A percentile compares a stretch with the other conserved stretches of the same genome.
Evolutionary conservation across 129 eudicot genomes (phyloP).

Genomic region (Calendula officinalis): DNA sequence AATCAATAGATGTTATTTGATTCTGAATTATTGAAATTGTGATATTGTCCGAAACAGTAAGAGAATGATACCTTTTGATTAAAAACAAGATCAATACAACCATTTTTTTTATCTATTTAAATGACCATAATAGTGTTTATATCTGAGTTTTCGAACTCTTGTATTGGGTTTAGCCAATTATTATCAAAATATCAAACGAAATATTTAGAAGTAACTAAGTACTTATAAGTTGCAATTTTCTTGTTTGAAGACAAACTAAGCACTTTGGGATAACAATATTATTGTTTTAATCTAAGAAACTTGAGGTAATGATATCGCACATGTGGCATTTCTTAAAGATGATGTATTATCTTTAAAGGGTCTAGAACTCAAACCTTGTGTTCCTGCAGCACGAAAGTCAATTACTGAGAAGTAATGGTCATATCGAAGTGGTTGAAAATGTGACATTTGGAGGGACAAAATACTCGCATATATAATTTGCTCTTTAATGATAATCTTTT

Average conservation of each 20-base stretch:
- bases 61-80: too few relatives aligned
- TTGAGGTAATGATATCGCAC: slow-evolving; percentile 41
- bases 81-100: too few relatives aligned
- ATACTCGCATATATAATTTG: not conserved
- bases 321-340: slow-evolving; percentile 59
- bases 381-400: slow-evolving; percentile 41
- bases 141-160: too few relatives aligned
- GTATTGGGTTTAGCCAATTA: too few relatives aligned
- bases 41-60: too few relatives aligned
- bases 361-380: slow-evolving; percentile 37
- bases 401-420: slow-evolving; percentile 46
- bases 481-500: too few relatives aligned
- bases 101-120: too few relatives aligned
- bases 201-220: too few relatives aligned
- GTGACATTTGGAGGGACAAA: slow-evolving; percentile 32
- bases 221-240: not conserved
- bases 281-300: not conserved
- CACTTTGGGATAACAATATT: not conserved
- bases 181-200: too few relatives aligned
- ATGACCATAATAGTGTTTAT: too few relatives aligned
- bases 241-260: not conserved
- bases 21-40: too few relatives aligned
- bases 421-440: slow-evolving; percentile 88
- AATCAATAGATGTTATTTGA: too few relatives aligned
- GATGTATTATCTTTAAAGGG: slow-evolving; percentile 71